phyloP scores from a whole-genome alignment of 2,329 filamentous ascomycete species.

The Didymella arachidicola region DNA sequence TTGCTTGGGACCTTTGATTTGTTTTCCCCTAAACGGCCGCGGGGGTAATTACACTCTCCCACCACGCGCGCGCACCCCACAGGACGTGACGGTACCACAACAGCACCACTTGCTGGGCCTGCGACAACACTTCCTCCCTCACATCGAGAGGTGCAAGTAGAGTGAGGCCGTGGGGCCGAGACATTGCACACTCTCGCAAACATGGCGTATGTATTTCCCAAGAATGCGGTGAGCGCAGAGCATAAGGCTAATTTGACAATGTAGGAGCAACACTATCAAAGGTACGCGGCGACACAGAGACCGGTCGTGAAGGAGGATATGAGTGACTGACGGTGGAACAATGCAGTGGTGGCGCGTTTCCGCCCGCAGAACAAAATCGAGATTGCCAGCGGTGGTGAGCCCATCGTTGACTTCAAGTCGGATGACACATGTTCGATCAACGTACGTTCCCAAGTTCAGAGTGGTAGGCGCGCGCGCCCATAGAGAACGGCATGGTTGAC shows the following conservation, averaged over 20 bases:
- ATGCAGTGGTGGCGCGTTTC: conserved; percentile 90
- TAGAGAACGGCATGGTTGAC: conserved; percentile 22
- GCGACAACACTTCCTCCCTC: conserved; percentile 30
- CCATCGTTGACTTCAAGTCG: conserved; percentile 87
- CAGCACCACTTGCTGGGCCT: conserved; percentile 30
- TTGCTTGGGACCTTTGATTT: conserved; percentile 29
- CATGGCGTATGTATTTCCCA: conserved; percentile 49
- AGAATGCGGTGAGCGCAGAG: conserved; percentile 21
- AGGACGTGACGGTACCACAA: conserved; percentile 45
- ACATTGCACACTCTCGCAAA: conserved; percentile 39
- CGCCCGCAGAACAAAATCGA: conserved; percentile 96
- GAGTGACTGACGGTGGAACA: conserved; percentile 36
- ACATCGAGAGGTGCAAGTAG: conserved; percentile 29
- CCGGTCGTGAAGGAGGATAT: neutral
- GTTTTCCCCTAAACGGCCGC: conserved; percentile 43
- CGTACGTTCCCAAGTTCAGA: conserved; percentile 60
- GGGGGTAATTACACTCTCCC: conserved; percentile 41
- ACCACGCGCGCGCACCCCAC: conserved; percentile 43
- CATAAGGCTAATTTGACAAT: conserved; percentile 53
- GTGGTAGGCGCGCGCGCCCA: neutral
- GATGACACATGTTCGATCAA: conserved; percentile 88
- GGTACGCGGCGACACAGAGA: conserved; percentile 40
- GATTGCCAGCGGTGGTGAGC: conserved; percentile 85
- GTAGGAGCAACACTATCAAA: conserved; percentile 57
- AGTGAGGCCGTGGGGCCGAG: conserved; percentile 50